A percentile compares a stretch with the other conserved stretches of the same genome.
phyloP scores from a whole-genome alignment of 1,139 yeast species.

The Zygotorulaspora mrakii region DNA sequence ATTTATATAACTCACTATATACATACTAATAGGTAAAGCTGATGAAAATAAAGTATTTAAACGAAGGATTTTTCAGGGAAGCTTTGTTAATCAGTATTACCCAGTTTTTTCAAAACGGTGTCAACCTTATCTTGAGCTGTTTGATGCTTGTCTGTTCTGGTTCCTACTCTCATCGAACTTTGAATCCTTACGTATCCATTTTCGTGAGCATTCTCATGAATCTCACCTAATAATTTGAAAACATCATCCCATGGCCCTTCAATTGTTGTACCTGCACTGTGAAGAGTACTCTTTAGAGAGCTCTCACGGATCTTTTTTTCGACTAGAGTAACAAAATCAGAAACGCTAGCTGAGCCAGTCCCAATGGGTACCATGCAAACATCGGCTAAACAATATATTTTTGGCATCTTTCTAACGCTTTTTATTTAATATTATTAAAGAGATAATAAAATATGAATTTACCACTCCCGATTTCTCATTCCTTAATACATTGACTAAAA shows the following conservation, averaged over 20 bases:
- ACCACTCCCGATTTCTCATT: no score
- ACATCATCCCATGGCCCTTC: constrained; percentile 92
- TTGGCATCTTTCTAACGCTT: constrained; percentile 40
- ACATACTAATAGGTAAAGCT: constrained; percentile 2
- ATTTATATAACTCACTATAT: constrained; percentile 7
- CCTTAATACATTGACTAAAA: no score
- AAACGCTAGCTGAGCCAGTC: constrained; percentile 70
- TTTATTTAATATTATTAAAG: background rate
- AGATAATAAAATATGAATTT: no score
- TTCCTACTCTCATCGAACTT: constrained; percentile 81
- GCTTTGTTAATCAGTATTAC: constrained; percentile 19
- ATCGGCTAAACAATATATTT: constrained; percentile 70
- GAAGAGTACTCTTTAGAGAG: constrained; percentile 63
- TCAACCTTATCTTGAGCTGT: constrained; percentile 63
- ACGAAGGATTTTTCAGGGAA: no score
- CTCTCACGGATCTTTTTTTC: constrained; percentile 60
- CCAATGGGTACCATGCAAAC: constrained; percentile 84
- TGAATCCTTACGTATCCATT: constrained; percentile 74
- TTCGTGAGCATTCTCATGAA: constrained; percentile 67
- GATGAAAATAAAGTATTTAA: constrained; percentile 1
- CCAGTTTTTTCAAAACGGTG: constrained; percentile 53
- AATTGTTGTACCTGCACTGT: constrained; percentile 88
- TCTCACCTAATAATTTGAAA: constrained; percentile 69
- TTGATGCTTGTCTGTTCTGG: constrained; percentile 64
- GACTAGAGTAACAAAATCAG: constrained; percentile 69